Base-by-base conservation (phyloP, 1,284 basidiomycete genomes). In the Sanghuangporus sanghuang region DNA sequence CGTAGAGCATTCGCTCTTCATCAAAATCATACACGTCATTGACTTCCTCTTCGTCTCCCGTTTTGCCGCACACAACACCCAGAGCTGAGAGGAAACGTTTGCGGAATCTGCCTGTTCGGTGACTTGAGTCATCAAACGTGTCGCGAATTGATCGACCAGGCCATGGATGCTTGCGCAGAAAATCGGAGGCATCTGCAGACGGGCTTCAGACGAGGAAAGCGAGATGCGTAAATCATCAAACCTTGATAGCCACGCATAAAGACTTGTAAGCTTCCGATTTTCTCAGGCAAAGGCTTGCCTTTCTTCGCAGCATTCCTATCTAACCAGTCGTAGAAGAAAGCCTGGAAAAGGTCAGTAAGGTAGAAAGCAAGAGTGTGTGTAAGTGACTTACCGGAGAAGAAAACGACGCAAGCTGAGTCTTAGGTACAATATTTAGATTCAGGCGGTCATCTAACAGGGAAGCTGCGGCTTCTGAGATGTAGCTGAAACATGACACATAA, bases 321-420 rank as follows among this genome's bases (percentile, higher is more conserved):
- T 48, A 93, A 77, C 91, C 92, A 95, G 72, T 93, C 91, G 69
- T 95, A 95, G 74, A 91, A 95, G 75, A 95, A 95, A 4, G 91
- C 89, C 84, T 93, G 49, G 38, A 4, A 61, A 14, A 14, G 36
- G 69, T 61, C 56, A 59, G 63, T 61, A 36, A 39, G 57, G 23
- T 23, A 52, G 9, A 56, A 48, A 61, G 16, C 21, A 63, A 53
- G 36, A 14, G 49, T n/a, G 27, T n/a, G 27, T 46, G 32, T 14
- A 39, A 50, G 36, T 36, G 39, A 73, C 85, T 66, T 68, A 90
- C 90, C 3, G 85, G 86, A 70, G 89, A 93, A 12, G 91, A 89
- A 40, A 96, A 78, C 0, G 89, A 88, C 32, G 93, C 92, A 0
- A 96, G 80, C 69, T 93, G 85, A 1, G 95, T 96, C 32, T 85